These are phyloP conservation scores for Coemansia sp. DNA, from an alignment of 192 early-diverging fungal species.

Conservation along the genomic window DNA sequence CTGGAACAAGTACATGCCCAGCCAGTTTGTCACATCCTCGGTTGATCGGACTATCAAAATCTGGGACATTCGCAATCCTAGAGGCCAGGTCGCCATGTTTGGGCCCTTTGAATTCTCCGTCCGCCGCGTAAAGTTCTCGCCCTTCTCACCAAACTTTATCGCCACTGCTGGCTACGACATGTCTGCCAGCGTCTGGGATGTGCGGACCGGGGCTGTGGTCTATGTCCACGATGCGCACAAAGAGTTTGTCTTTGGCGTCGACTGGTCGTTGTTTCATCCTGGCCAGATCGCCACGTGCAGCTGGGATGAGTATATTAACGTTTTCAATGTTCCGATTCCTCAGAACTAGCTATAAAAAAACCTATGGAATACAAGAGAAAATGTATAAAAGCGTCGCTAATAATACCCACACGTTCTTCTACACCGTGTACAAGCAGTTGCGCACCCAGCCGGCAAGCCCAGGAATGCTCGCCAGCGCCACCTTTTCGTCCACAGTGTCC, in stretches of 20 bases:
- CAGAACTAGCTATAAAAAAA: neutral
- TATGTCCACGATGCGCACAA: slow-evolving; percentile 83
- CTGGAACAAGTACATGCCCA: slow-evolving; percentile 95
- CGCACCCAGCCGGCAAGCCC: slow-evolving; percentile 50
- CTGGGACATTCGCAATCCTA: slow-evolving; percentile 85
- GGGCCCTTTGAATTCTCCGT: slow-evolving; percentile 92
- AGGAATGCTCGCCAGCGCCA: slow-evolving; percentile 38
- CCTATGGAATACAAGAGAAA: neutral
- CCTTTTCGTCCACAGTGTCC: slow-evolving; percentile 34
- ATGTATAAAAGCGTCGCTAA: too few relatives aligned
- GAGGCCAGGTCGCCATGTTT: slow-evolving; percentile 71
- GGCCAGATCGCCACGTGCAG: slow-evolving; percentile 90
- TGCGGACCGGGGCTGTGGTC: slow-evolving; percentile 52
- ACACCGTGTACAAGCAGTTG: slow-evolving; percentile 17
- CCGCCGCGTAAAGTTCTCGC: slow-evolving; percentile 88
- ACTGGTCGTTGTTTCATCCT: slow-evolving; percentile 86
- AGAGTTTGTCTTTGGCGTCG: slow-evolving; percentile 96
- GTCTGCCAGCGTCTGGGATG: slow-evolving; percentile 94
- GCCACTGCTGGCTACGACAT: slow-evolving; percentile 93
- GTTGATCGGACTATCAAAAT: slow-evolving; percentile 87
- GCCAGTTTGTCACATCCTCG: slow-evolving; percentile 83
- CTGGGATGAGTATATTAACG: slow-evolving; percentile 91
- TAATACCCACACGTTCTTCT: neutral
- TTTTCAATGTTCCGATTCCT: slow-evolving; percentile 52
- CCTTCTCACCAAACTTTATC: slow-evolving; percentile 79